A percentile compares a stretch with the other conserved stretches of the same genome.
Conservation (phyloP, 805 yeast species). For the Barnettozyma siamensis region DNA sequence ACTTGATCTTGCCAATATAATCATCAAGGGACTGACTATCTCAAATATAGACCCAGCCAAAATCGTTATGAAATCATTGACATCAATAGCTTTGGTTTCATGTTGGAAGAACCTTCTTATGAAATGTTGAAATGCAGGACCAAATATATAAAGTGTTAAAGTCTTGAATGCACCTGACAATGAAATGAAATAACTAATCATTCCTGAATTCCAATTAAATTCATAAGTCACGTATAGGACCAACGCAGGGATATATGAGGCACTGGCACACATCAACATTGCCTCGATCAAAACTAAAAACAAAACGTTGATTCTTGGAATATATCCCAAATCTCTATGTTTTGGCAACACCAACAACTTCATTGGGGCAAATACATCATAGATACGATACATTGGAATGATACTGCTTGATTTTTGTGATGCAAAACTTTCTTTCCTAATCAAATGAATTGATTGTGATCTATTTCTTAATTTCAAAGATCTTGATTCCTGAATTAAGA, state of each 20-base stretch:
- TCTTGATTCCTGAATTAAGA: conserved; percentile 59
- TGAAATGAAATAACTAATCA: conserved; percentile 53
- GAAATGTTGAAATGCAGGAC: conserved; percentile 42
- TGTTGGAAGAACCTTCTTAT: conserved; percentile 33
- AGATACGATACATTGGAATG: conserved; percentile 4
- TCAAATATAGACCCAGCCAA: conserved; percentile 31
- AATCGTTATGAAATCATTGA: conserved; percentile 39
- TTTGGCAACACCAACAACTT: conserved; percentile 49
- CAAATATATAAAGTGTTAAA: conserved; percentile 38
- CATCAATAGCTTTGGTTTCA: conserved; percentile 42
- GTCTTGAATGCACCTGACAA: conserved; percentile 46
- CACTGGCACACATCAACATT: conserved; percentile 33
- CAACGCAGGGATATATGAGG: conserved; percentile 36
- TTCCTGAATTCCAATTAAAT: conserved; percentile 49
- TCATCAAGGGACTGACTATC: conserved; percentile 30
- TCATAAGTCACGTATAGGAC: conserved; percentile 48
- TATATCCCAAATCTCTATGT: conserved; percentile 24
- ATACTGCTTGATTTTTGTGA: conserved; percentile 25
- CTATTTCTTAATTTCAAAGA: conserved; percentile 46
- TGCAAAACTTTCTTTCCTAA: conserved; percentile 26
- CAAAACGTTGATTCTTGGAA: conserved; percentile 43
- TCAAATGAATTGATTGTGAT: conserved; percentile 38
- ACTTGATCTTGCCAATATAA: conserved; percentile 29
- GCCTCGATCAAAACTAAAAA: conserved; percentile 44
- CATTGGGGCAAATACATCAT: conserved; percentile 40